Base-by-base conservation (phyloP, 164 flowering plant genomes). In the Cinnamomum micranthum region DNA sequence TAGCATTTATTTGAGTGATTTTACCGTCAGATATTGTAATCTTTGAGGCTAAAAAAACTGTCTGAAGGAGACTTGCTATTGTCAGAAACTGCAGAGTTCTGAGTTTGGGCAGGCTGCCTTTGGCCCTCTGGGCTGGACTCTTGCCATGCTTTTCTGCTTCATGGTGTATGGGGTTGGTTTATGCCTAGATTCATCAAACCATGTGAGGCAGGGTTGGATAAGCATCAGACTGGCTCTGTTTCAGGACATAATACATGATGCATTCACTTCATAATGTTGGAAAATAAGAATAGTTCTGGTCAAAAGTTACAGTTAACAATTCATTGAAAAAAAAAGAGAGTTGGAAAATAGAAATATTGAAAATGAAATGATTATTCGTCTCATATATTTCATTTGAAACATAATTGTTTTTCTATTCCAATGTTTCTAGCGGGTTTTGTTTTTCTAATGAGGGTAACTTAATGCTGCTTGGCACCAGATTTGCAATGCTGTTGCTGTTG, bases 401-500 rank as follows among this genome's bases (percentile, higher is more conserved):
- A 6, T 41, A 69, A 20, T 47, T 70, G 6, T 22, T 14, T 47
- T n/a, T 22, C 64, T 55, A 71, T 58, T 33, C 33, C 15, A 20
- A 4, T 63, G 50, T 59, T 59, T 72, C 60, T 33, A n/a, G 60
- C 20, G 24, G 9, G 10, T 81, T 11, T 25, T 12, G 62, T 75
- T 50, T 65, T 74, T 72, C 62, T 74, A 31, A 75, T 69, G 35
- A 47, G 65, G 74, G 33, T 11, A 35, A 17, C 14, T 71, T 10
- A 69, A 19, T 73, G 27, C 17, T 82, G 69, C 68, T 80, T 77
- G 65, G 75, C 47, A 62, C 76, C 89, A 96, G 99, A 84, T 96
- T 20, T 96, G 99, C 84, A 96, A 96, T 87, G 91, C 90, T 80
- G 99, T 94, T 71, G 93, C 85, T 73, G 78, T 96, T 78, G 93